phyloP scores from a whole-genome alignment of 1,284 basidiomycete species.

The Puccinia triticina region DNA sequence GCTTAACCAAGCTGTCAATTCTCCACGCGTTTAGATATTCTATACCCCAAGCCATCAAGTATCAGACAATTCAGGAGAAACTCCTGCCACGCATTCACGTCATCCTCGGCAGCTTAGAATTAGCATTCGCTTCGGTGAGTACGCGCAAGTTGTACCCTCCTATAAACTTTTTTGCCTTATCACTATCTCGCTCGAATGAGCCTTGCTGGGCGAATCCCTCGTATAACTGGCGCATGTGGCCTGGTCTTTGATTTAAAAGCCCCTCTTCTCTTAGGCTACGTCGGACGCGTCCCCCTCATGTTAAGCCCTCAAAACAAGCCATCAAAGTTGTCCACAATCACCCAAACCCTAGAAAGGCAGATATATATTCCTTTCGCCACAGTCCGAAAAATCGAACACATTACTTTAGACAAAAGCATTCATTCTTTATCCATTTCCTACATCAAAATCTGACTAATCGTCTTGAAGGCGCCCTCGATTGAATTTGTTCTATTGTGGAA shows the following conservation, averaged over 20 bases:
- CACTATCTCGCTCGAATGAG: neutral
- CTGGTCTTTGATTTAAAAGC: neutral
- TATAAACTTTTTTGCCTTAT: neutral
- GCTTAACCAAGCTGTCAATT: conserved; percentile 1
- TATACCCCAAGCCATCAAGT: neutral
- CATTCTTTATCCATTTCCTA: neutral
- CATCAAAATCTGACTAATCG: neutral
- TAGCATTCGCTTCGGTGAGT: conserved; percentile 23
- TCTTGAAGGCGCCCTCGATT: neutral
- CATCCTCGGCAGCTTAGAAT: conserved; percentile 3
- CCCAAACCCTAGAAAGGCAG: neutral
- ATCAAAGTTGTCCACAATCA: neutral
- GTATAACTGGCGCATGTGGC: neutral
- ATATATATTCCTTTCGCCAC: neutral
- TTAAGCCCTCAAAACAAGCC: neutral
- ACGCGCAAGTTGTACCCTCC: neutral
- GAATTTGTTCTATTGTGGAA: neutral
- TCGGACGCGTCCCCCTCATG: no score
- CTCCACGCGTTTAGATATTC: neutral
- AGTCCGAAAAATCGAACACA: neutral
- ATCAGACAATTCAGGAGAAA: neutral
- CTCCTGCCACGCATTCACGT: neutral
- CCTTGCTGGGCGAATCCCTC: neutral
- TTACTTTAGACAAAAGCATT: neutral
- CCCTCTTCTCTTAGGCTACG: neutral